Percentiles rank a stretch among this genome's conserved stretches.
Evolutionary conservation across 371 early-diverging fungal genomes (phyloP).

Genomic region (Basidiobolus heterosporus): DNA sequence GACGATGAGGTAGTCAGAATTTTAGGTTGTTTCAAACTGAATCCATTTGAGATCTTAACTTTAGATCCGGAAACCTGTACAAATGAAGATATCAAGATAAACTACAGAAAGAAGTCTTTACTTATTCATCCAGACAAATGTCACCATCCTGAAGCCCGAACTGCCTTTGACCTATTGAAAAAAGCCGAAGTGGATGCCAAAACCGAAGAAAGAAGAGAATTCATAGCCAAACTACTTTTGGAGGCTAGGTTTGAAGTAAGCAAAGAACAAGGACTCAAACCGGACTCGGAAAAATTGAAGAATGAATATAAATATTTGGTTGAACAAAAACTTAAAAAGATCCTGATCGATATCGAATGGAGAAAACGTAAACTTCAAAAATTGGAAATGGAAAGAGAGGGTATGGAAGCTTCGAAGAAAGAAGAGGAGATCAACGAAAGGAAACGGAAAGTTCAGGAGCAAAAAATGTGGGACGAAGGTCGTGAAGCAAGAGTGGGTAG

Average conservation of each 20-base stretch:
- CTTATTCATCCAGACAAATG: slow-evolving; percentile 84
- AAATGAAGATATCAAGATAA: slow-evolving; percentile 42
- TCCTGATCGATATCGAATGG: slow-evolving; percentile 41
- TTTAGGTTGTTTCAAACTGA: slow-evolving; percentile 46
- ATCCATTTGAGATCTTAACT: slow-evolving; percentile 69
- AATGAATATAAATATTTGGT: slow-evolving; percentile 18
- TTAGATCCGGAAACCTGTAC: slow-evolving; percentile 27
- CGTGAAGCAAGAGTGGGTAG: slow-evolving; percentile 46
- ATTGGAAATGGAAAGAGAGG: slow-evolving; percentile 54
- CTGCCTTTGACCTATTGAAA: slow-evolving; percentile 73
- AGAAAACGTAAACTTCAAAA: slow-evolving; percentile 41
- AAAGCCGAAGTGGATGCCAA: slow-evolving; percentile 61
- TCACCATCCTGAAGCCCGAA: slow-evolving; percentile 55
- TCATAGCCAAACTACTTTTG: slow-evolving; percentile 16
- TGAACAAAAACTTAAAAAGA: slow-evolving; percentile 33
- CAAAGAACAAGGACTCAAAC: slow-evolving; percentile 20
- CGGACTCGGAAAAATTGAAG: slow-evolving; percentile 6
- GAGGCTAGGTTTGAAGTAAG: slow-evolving; percentile 39
- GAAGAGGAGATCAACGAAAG: slow-evolving; percentile 23
- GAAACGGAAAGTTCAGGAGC: slow-evolving; percentile 46
- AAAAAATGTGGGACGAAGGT: slow-evolving; percentile 51
- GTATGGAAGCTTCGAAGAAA: slow-evolving; percentile 25
- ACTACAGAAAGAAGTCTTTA: slow-evolving; percentile 67
- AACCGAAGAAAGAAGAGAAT: slow-evolving; percentile 39
- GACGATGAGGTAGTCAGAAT: slow-evolving; percentile 73